phyloP scores from a whole-genome alignment of 305 asterid species.

The Galium porrigens region DNA sequence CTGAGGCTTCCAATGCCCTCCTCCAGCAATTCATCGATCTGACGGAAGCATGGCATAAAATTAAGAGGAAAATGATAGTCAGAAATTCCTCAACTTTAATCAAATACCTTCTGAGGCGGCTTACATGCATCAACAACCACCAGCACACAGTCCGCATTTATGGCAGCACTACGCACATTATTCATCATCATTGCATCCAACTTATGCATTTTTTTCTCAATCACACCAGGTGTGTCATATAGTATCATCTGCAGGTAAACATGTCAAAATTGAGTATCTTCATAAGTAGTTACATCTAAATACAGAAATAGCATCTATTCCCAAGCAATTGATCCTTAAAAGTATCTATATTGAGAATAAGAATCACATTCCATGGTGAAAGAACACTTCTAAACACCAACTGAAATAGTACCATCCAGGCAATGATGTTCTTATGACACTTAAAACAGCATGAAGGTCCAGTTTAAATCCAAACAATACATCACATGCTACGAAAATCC shows the following conservation, averaged over 20 bases:
- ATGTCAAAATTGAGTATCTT: not conserved
- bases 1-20: slow-evolving; percentile 55
- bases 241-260: slow-evolving; percentile 66
- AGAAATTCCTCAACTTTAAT: not conserved
- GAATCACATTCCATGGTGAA: not conserved
- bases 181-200: slow-evolving; percentile 95
- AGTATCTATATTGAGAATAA: not conserved
- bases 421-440: not conserved
- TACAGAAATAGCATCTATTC: not conserved
- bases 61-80: not conserved
- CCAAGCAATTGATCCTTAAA: not conserved
- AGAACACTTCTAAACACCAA: not conserved
- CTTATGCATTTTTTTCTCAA: slow-evolving; percentile 92
- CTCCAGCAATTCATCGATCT: slow-evolving; percentile 79
- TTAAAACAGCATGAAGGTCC: not conserved
- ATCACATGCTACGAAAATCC: not conserved
- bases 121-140: slow-evolving; percentile 83
- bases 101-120: slow-evolving; percentile 61
- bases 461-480: not conserved
- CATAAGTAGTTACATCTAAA: not conserved
- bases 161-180: slow-evolving; percentile 81
- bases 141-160: slow-evolving; percentile 78
- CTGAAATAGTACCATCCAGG: not conserved
- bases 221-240: slow-evolving; percentile 92
- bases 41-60: slow-evolving; percentile 16